Evolutionary conservation across 257 asterid genomes (phyloP).

Genomic region (Solanum phureja): DNA sequence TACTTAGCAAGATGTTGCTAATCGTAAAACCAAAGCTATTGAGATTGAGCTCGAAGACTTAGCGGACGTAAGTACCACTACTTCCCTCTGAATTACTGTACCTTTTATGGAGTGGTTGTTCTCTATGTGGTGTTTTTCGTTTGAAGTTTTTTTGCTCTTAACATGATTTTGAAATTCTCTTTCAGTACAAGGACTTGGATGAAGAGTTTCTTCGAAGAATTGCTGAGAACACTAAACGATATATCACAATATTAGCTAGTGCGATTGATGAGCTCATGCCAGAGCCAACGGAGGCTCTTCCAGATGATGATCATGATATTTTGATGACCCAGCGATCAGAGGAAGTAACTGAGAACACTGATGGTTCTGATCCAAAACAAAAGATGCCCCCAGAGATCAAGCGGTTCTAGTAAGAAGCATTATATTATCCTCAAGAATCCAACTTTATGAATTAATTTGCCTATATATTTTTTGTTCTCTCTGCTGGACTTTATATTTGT

Average conservation of each 20-base stretch:
- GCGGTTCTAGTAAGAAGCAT: conserved; percentile 63
- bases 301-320: conserved; percentile 80
- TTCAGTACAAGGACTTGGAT: conserved; percentile 74
- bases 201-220: conserved; percentile 73
- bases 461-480: neutral
- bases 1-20: conserved; percentile 90
- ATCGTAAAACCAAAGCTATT: conserved; percentile 65
- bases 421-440: neutral
- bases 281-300: conserved; percentile 73
- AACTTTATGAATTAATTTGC: neutral
- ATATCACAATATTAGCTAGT: conserved; percentile 64
- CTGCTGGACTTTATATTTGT: neutral
- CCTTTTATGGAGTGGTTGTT: neutral
- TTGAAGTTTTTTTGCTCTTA: neutral
- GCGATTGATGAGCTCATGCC: conserved; percentile 95
- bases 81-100: neutral
- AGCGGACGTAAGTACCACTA: conserved; percentile 29
- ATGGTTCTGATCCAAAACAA: conserved; percentile 62
- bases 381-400: conserved; percentile 86
- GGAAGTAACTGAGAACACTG: conserved; percentile 54
- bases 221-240: conserved; percentile 73
- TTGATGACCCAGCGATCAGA: conserved; percentile 77
- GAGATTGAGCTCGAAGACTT: conserved; percentile 89
- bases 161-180: neutral
- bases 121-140: neutral